A percentile compares a stretch with the other conserved stretches of the same genome.
Evolutionary conservation across 2,329 filamentous ascomycete species (phyloP).

Genomic region (Pleurostoma richardsiae): DNA sequence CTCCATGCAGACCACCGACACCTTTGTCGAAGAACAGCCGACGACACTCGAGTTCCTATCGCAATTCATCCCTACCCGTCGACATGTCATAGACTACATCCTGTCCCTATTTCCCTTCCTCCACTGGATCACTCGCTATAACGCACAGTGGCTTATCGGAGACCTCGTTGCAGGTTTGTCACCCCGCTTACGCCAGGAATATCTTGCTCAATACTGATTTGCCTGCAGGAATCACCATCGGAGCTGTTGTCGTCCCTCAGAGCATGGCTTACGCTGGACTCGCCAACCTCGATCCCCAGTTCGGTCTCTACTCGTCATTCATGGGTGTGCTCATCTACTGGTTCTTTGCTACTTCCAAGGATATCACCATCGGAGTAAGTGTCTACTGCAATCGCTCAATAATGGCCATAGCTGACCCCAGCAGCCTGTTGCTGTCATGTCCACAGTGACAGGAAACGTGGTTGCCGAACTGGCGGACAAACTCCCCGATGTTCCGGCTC

Average conservation of each 20-base stretch:
- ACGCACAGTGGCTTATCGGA: conserved; percentile 80
- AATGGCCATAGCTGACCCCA: conserved; percentile 1
- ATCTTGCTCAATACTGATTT: conserved; percentile 4
- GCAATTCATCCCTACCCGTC: conserved; percentile 54
- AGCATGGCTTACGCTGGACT: conserved; percentile 92
- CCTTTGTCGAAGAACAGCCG: conserved; percentile 79
- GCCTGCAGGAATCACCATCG: conserved; percentile 43
- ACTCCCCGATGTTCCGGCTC: conserved; percentile 51
- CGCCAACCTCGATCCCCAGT: conserved; percentile 74
- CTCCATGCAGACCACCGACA: conserved; percentile 67
- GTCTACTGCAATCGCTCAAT: neutral
- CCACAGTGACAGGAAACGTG: conserved; percentile 80
- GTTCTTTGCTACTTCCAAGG: conserved; percentile 97
- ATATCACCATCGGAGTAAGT: conserved; percentile 91
- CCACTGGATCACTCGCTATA: conserved; percentile 87
- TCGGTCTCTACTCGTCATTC: conserved; percentile 90
- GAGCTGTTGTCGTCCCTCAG: conserved; percentile 81
- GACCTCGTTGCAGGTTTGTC: conserved; percentile 79
- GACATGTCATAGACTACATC: conserved; percentile 55
- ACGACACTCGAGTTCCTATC: conserved; percentile 67
- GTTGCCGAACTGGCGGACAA: conserved; percentile 57
- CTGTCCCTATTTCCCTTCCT: conserved; percentile 79
- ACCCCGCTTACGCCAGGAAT: neutral
- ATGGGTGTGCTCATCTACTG: conserved; percentile 94
- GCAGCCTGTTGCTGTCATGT: conserved; percentile 91